phyloP scores from a whole-genome alignment of 306 rosid species.

The Lathyrus tuberosus region DNA sequence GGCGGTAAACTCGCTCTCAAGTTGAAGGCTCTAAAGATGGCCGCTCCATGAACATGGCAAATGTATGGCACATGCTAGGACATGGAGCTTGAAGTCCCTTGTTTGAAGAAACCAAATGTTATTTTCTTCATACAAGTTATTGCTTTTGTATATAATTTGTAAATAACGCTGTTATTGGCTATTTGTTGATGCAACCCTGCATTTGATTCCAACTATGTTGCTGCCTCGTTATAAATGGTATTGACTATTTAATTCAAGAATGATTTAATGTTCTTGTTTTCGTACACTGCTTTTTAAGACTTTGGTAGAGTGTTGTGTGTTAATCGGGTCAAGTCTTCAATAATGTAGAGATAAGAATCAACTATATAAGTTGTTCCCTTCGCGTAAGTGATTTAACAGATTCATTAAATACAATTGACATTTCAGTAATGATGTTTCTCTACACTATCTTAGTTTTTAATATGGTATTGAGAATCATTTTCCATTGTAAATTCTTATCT shows the following conservation, averaged over 20 bases:
- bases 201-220: slow-evolving; percentile 28
- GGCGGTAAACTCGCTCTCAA: slow-evolving; percentile 68
- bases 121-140: slow-evolving; percentile 9
- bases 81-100: slow-evolving; percentile 28
- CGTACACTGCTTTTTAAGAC: background rate
- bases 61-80: background rate
- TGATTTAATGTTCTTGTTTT: slow-evolving; percentile 1
- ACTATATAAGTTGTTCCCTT: background rate
- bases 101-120: slow-evolving; percentile 12
- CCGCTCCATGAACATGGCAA: slow-evolving; percentile 29
- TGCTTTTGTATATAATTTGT: slow-evolving; percentile 52
- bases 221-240: slow-evolving; percentile 19
- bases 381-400: no score
- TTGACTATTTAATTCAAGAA: slow-evolving; percentile 25
- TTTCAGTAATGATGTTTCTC: no score
- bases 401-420: no score
- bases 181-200: background rate
- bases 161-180: slow-evolving; percentile 38
- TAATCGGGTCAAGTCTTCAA: background rate
- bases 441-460: no score
- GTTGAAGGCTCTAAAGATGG: slow-evolving; percentile 54
- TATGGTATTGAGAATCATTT: no score
- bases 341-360: background rate
- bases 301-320: background rate
- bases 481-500: no score